Percentiles rank a stretch among this genome's conserved stretches.
These are phyloP conservation scores for Gillenia trifoliata DNA, from an alignment of 306 rosid species.

Conservation along the genomic window DNA sequence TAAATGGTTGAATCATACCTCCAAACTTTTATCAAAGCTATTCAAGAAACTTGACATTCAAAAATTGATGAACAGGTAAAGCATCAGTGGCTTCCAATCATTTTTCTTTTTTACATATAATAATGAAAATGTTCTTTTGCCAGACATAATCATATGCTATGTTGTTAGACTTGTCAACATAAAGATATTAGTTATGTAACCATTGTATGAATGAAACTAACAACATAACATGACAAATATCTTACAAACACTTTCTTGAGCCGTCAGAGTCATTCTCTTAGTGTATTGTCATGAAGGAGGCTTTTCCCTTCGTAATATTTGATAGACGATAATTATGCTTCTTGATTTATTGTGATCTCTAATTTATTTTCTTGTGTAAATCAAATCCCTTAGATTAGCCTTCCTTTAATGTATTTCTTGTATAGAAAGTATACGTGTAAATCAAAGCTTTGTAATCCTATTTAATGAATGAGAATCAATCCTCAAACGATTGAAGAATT, in stretches of 20 bases:
- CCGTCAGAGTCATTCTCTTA: no score
- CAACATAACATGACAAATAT: neutral
- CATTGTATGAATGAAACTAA: neutral
- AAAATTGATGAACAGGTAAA: neutral
- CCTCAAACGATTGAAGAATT: no score
- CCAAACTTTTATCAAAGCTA: neutral
- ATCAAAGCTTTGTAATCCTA: no score
- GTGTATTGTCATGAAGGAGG: no score
- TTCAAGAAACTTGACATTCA: neutral
- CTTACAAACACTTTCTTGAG: neutral
- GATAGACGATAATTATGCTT: no score
- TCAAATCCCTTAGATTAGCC: no score
- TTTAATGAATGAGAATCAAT: no score
- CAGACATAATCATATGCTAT: neutral
- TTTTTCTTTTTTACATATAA: neutral
- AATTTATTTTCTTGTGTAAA: no score
- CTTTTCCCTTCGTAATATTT: no score
- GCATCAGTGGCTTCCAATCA: neutral
- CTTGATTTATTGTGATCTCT: no score
- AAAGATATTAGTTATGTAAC: neutral
- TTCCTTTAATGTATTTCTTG: no score
- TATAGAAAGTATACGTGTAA: no score
- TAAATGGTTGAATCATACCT: neutral
- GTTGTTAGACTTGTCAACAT: neutral
- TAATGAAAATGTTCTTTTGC: neutral